A percentile compares a stretch with the other conserved stretches of the same genome.
phyloP scores from a whole-genome alignment of 805 yeast species.

The Candida wancherniae region DNA sequence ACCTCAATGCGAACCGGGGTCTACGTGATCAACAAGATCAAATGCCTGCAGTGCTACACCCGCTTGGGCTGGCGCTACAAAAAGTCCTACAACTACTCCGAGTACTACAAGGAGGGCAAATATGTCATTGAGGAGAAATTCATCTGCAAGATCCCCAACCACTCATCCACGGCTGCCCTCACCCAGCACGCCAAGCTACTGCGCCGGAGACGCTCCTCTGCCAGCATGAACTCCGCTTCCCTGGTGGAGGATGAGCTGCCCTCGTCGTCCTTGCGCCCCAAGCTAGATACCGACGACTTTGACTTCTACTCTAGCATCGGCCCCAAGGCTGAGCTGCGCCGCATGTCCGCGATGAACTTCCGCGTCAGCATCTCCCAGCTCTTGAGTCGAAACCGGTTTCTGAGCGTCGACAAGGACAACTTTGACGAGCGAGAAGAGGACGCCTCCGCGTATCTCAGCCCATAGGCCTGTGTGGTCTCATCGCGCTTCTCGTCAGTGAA shows the following conservation, averaged over 20 bases:
- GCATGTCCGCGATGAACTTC: slow-evolving; percentile 5
- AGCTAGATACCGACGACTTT: slow-evolving; percentile 3
- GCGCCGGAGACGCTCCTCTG: slow-evolving; percentile 20
- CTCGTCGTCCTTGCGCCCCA: slow-evolving; percentile 9
- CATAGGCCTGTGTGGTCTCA: too few relatives aligned
- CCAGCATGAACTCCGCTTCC: slow-evolving; percentile 9
- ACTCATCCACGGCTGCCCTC: slow-evolving; percentile 29
- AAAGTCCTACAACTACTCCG: slow-evolving; percentile 32
- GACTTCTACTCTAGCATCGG: slow-evolving; percentile 1
- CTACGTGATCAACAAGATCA: slow-evolving; percentile 32
- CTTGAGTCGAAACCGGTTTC: slow-evolving; percentile 3
- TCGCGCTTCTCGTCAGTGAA: too few relatives aligned
- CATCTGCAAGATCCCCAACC: slow-evolving; percentile 32
- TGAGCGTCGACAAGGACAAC: slow-evolving; percentile 10
- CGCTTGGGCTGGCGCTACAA: slow-evolving; percentile 39
- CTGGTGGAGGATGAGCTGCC: slow-evolving; percentile 6
- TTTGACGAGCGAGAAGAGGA: slow-evolving; percentile 16
- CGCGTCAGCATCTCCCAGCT: slow-evolving; percentile 7
- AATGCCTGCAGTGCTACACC: slow-evolving; percentile 36
- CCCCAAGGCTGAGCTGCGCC: slow-evolving; percentile 1
- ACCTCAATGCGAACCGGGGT: slow-evolving; percentile 38
- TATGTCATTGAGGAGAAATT: slow-evolving; percentile 38
- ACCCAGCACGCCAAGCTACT: slow-evolving; percentile 29
- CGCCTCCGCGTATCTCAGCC: slow-evolving; percentile 13
- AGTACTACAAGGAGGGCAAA: slow-evolving; percentile 41